Percentiles rank a stretch among this genome's conserved stretches.
Evolutionary conservation across 164 flowering plant genomes (phyloP).

Genomic region (Kalanchoe fedtschenkoi): DNA sequence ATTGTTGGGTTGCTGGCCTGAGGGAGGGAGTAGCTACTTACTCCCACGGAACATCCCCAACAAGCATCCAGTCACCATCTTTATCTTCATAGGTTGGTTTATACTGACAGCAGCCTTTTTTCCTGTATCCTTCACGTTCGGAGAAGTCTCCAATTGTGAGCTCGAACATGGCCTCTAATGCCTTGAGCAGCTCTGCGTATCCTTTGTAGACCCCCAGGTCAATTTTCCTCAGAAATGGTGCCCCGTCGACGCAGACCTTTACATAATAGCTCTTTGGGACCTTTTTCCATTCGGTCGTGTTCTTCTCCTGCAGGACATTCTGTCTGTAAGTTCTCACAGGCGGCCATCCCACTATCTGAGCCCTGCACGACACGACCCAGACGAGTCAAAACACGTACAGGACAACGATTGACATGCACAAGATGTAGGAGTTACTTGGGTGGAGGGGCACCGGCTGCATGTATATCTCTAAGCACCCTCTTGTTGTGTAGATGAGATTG

Average conservation of each 20-base stretch:
- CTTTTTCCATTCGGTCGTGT: background rate
- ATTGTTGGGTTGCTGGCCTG: no score
- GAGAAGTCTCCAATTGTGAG: background rate
- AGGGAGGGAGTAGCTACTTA: background rate
- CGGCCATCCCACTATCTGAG: slow-evolving; percentile 18
- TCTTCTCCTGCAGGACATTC: slow-evolving; percentile 4
- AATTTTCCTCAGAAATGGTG: slow-evolving; percentile 13
- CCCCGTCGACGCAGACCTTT: slow-evolving; percentile 18
- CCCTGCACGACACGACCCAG: slow-evolving; percentile 3
- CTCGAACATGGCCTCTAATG: slow-evolving; percentile 13
- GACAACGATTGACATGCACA: background rate
- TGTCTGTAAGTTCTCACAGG: slow-evolving; percentile 13
- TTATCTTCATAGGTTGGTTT: background rate
- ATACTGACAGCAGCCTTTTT: background rate
- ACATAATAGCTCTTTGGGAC: slow-evolving; percentile 6
- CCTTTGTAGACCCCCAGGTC: slow-evolving; percentile 9
- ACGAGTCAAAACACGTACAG: background rate
- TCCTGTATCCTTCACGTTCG: background rate
- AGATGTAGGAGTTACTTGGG: background rate
- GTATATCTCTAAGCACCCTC: background rate
- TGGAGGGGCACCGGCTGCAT: background rate
- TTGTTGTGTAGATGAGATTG: background rate
- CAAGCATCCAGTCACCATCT: background rate
- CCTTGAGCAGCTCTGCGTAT: slow-evolving; percentile 10
- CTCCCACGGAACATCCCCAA: background rate